Evolutionary conservation across 148 eudicot species (phyloP), one percentile per base, ranked within the genome.

Genomic region (Rhododendron griersonianum): DNA sequence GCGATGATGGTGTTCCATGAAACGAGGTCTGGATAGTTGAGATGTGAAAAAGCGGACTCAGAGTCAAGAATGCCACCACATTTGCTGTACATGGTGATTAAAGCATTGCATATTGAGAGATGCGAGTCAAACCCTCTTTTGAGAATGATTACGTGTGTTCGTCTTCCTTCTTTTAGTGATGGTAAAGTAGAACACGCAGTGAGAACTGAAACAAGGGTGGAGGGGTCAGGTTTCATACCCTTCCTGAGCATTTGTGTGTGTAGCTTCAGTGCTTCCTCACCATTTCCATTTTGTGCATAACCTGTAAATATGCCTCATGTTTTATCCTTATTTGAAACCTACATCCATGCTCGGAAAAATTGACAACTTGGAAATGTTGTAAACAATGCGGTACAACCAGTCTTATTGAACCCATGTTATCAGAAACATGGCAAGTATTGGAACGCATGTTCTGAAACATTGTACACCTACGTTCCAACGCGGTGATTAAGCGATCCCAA

Each of bases 1-100:
- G 89, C 89, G 44, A 89, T 87, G 78, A 92, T 86, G n/a, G 91
- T 88, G 84, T 89, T 92, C 91, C 91, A 92, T 71, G 93, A 85
- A 51, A 92, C 90, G 53, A 90, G 84, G 78, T 90, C 89, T n/a
- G 89, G 91, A 77, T 81, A 82, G 59, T 45, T 18, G 47, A 91
- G 88, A 81, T 81, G 84, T 19, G 67, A 18, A 86, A 92, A 92
- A n/a, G 86, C 87, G 3, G 84, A 87, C 84, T 87, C 87, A 11
- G 91, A 88, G 73, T 87, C 89, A 77, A 53, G 19, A 85, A 90
- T 84, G 80, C 86, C 39, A 53, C 93, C 93, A 77, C 92, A 89
- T 83, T 87, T 91, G 84, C 87, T 86, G 81, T 92, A 92, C 91
- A 89, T 86, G 83, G 91, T 87, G 65, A 89, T 33, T 45, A 91